These are phyloP conservation scores for Pestalotiopsis sp. DNA, from an alignment of 2,329 filamentous ascomycete genomes.

Conservation along the genomic window DNA sequence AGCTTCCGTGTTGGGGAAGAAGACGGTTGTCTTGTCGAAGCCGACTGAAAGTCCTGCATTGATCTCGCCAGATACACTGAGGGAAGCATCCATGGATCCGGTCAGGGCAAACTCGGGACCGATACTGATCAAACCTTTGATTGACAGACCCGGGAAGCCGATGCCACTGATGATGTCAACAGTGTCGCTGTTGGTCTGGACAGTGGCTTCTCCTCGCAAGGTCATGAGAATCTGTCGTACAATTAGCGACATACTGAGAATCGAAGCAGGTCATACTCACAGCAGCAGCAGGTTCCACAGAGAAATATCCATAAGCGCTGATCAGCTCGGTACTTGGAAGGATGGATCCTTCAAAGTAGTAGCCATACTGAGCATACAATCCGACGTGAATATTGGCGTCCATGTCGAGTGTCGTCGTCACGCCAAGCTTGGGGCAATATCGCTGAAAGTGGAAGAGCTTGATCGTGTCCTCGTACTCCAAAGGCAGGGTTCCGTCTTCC, in stretches of 20 bases:
- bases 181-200: neutral
- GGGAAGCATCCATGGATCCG: slow-evolving; percentile 3
- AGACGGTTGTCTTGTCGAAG: neutral
- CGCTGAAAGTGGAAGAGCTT: slow-evolving; percentile 1
- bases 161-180: neutral
- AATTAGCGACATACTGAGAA: neutral
- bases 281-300: neutral
- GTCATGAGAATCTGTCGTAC: neutral
- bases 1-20: slow-evolving; percentile 1
- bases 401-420: neutral
- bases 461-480: neutral
- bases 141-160: neutral
- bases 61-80: slow-evolving; percentile 3
- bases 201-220: neutral
- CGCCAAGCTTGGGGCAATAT: neutral
- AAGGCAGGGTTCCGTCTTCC: neutral
- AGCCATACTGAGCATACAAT: neutral
- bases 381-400: neutral
- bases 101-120: slow-evolving; percentile 1
- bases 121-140: neutral
- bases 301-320: slow-evolving; percentile 3
- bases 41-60: neutral
- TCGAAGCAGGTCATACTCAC: neutral
- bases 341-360: neutral
- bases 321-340: neutral